Base-by-base conservation (phyloP, 2,329 filamentous ascomycete species). In the Diaporthe ampelina region DNA sequence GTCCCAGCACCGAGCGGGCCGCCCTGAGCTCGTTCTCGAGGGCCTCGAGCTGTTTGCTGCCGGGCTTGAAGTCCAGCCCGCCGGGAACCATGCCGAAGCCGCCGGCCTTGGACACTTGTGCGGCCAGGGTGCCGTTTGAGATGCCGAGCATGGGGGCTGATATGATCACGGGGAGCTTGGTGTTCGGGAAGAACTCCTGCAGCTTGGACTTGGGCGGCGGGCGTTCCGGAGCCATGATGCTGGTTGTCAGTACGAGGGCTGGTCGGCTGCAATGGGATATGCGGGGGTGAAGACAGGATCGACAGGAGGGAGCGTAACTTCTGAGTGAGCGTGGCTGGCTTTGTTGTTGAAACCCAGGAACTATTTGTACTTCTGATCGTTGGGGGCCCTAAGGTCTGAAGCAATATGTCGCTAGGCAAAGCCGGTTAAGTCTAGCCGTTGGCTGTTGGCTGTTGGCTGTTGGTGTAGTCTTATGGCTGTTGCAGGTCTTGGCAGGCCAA, bases 81-180 rank as follows among this genome's bases (percentile, higher is more conserved):
- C 78, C 81, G 45, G 81, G 80, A 40, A 84, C 78, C 74, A 82
- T 82, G 65, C 81, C 85, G 2, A 86, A 76, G 0, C 85, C 85
- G 17, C 84, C 83, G 9, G 84, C 84, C 59, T 82, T 82, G 68
- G 81, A 79, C 8, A 86, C 84, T 58, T 84, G 82, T 17, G 82
- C 80, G 8, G 84, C 84, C 17, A 86, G 79, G 59, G 77, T 81
- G 45, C 82, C 79, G 57, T 83, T 85, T 2, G 82, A 77, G 40
- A 83, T 78, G 59, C 79, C 80, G 15, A 82, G 81, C 84, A 87
- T 85, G 15, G 85, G 85, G 11, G 85, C 85, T 56, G 80, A 83
- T 63, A 86, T 78, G 50, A 86, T 77, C 15, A 86, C 76, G 26
- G 85, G 85, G 29, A 78, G 76, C 8, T 79, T 75, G 24, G 81